phyloP scores from a whole-genome alignment of 257 asterid genomes.

The Solanum rostratum region DNA sequence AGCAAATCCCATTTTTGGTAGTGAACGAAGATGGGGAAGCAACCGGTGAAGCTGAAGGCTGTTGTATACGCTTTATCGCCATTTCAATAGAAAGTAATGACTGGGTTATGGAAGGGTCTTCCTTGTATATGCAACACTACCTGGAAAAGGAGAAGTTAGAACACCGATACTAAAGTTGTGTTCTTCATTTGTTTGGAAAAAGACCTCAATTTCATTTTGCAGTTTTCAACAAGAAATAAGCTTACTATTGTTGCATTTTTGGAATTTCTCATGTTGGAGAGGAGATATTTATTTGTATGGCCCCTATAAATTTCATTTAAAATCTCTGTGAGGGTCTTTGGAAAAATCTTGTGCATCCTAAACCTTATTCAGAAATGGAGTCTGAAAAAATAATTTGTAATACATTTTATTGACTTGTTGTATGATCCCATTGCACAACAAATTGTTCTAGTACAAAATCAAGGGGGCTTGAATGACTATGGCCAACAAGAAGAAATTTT shows the following conservation, averaged over 20 bases:
- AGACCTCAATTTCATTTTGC: too few species aligned
- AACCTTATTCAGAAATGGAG: not conserved
- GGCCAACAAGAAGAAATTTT: too few species aligned
- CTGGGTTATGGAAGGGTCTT: slow-evolving; percentile 84
- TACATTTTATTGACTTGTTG: not conserved
- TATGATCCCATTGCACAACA: not conserved
- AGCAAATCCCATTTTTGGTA: slow-evolving; percentile 4
- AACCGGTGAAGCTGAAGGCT: slow-evolving; percentile 79
- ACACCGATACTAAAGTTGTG: not conserved
- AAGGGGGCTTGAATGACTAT: too few species aligned
- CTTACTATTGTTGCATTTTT: too few species aligned
- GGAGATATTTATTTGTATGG: too few species aligned
- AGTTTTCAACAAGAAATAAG: too few species aligned
- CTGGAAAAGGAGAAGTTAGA: slow-evolving; percentile 9
- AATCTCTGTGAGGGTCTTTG: not conserved
- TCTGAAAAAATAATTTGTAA: too few species aligned
- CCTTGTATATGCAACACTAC: slow-evolving; percentile 12
- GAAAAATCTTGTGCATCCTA: not conserved
- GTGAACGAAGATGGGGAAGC: slow-evolving; percentile 45
- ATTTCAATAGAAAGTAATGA: slow-evolving; percentile 83
- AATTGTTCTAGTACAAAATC: too few species aligned
- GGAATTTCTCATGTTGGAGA: too few species aligned
- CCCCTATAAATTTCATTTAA: not conserved
- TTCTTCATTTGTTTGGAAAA: not conserved
- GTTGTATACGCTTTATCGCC: slow-evolving; percentile 87